These are phyloP conservation scores for Arthrocladium fulminans DNA, from an alignment of 2,329 filamentous ascomycete genomes.

Conservation along the genomic window DNA sequence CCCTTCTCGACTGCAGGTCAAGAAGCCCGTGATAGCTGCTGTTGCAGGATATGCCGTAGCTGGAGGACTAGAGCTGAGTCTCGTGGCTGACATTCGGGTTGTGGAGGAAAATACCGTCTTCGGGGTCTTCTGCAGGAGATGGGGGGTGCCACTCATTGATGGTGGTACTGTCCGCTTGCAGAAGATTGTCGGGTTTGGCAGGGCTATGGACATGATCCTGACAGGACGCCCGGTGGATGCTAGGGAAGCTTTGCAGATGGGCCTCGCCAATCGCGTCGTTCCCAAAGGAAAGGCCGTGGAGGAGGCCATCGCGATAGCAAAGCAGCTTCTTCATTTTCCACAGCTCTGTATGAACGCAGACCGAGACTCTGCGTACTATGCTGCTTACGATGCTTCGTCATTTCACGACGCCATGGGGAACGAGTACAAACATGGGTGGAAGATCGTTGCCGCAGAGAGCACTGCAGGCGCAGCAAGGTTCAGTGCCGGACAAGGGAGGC, in stretches of 20 bases:
- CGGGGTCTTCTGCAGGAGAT: conserved; percentile 48
- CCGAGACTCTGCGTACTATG: conserved; percentile 41
- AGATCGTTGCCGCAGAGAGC: conserved; percentile 38
- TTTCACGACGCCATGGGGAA: conserved; percentile 44
- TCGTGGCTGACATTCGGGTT: conserved; percentile 47
- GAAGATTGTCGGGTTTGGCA: conserved; percentile 43
- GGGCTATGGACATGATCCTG: conserved; percentile 50
- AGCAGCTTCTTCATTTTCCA: conserved; percentile 41
- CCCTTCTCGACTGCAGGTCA: conserved; percentile 41
- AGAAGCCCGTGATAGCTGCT: conserved; percentile 46
- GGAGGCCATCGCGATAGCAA: conserved; percentile 42
- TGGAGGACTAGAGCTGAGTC: conserved; percentile 45
- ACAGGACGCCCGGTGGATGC: conserved; percentile 44
- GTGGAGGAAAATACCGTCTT: conserved; percentile 47
- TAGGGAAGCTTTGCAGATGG: conserved; percentile 43
- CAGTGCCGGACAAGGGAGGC: conserved; percentile 32
- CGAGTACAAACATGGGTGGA: conserved; percentile 40
- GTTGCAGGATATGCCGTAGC: conserved; percentile 47
- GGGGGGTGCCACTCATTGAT: conserved; percentile 45
- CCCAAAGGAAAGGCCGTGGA: conserved; percentile 42
- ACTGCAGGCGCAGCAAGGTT: conserved; percentile 35
- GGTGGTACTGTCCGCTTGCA: conserved; percentile 47
- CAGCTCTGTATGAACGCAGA: conserved; percentile 46
- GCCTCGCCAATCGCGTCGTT: conserved; percentile 46
- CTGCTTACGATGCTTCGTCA: conserved; percentile 39